Percentiles rank a stretch among this genome's conserved stretches.
Evolutionary conservation across 2,329 filamentous ascomycete species (phyloP).

Genomic region (Thielaviopsis punctulata): DNA sequence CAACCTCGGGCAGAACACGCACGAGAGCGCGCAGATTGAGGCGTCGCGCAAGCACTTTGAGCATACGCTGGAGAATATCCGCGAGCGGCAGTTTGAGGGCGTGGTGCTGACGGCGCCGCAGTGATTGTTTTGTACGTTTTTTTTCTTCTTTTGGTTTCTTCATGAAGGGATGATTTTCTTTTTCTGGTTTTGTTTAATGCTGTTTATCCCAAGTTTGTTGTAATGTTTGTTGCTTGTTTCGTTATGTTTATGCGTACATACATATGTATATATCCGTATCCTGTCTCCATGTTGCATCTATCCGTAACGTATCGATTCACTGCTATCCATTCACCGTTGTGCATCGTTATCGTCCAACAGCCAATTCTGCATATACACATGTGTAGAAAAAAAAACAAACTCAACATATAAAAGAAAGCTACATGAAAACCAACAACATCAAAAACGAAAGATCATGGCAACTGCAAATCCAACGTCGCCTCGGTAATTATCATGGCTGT

Average conservation of each 20-base stretch:
- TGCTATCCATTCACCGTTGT: too few species aligned
- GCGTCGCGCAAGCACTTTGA: constrained; percentile 87
- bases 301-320: too few species aligned
- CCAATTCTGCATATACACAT: too few species aligned
- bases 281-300: too few species aligned
- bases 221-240: neutral
- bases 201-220: neutral
- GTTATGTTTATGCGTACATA: neutral
- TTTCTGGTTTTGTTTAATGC: neutral
- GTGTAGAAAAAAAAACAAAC: neutral
- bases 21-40: constrained; percentile 67
- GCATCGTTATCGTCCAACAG: too few species aligned
- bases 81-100: constrained; percentile 80
- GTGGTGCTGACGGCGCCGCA: constrained; percentile 50
- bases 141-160: neutral
- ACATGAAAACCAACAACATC: neutral
- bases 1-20: constrained; percentile 72
- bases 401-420: neutral
- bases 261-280: neutral
- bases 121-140: constrained; percentile 13
- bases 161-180: neutral
- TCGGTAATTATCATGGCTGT: constrained; percentile 48
- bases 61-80: constrained; percentile 86
- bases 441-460: constrained; percentile 11
- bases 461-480: constrained; percentile 31